Base-by-base conservation (phyloP, 2,329 filamentous ascomycete species). In the Exophiala bonariae region DNA sequence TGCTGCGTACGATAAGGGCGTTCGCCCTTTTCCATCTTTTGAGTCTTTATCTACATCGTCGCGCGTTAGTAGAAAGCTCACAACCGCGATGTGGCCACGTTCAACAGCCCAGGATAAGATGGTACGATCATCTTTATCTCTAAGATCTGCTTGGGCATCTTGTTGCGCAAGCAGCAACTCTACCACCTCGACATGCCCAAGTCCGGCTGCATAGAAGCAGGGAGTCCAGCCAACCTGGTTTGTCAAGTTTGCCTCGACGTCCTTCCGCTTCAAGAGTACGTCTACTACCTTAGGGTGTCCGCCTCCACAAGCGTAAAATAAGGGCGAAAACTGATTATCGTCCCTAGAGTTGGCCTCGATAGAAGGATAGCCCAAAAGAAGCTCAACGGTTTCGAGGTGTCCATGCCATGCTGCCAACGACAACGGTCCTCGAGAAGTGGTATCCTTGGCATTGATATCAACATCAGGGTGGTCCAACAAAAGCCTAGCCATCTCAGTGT, bases 331-430 rank as follows among this genome's bases (percentile, higher is more conserved):
- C n/a, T n/a, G n/a, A 18, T 34, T n/a, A 18, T 18, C n/a, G 32
- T 14, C 32, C 17, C 32, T n/a, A n/a, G 32, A 34, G 32, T 14
- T 7, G 6, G 32, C 13, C 7, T 34, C 14, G 32, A 34, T 34
- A n/a, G 5, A 6, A 6, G 13, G 13, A 18, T 7, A 6, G 7
- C 32, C n/a, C 8, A 65, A 46, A 17, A 61, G 39, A 14, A 59
- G 51, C 28, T 36, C 19, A 7, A 49, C 40, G 11, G 43, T 37
- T 8, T 2, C 26, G 7, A 17, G 16, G 10, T 45, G 22, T 13
- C 47, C 47, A n/a, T 44, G 7, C 9, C 13, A 8, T 10, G 37
- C 19, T 13, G 42, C 47, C 22, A 4, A 31, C 5, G 20, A 34
- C 11, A 46, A 20, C 23, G 35, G 4, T n/a, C 33, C 30, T 23